A percentile compares a stretch with the other conserved stretches of the same genome.
Conservation (phyloP, 129 eudicot species). For the Centaurea solstitialis region DNA sequence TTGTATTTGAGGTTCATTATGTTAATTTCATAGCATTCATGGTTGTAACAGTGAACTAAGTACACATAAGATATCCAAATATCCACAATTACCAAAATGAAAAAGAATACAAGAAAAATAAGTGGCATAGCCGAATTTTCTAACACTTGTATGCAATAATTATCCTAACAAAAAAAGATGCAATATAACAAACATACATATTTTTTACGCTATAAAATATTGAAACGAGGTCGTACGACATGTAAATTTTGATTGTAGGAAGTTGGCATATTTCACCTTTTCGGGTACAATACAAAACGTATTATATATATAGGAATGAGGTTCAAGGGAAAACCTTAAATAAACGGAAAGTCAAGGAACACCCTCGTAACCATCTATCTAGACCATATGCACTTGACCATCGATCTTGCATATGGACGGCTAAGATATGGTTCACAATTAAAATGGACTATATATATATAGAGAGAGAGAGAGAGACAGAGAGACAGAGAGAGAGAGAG, state of each 20-base stretch:
- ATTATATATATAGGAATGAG: no score
- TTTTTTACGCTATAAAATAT: neutral
- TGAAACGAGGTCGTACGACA: neutral
- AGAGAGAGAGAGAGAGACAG: no score
- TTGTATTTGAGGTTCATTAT: neutral
- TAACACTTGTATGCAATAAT: neutral
- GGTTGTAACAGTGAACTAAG: neutral
- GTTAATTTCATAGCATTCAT: neutral
- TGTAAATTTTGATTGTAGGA: neutral
- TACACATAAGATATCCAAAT: neutral
- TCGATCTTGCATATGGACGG: no score
- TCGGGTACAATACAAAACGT: neutral
- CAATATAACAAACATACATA: neutral
- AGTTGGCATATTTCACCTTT: neutral
- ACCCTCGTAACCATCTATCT: no score
- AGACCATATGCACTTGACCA: no score
- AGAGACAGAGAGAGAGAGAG: no score
- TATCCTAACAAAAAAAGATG: neutral
- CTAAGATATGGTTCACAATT: no score
- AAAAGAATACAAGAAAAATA: no score
- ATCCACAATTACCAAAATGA: no score
- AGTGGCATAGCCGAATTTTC: neutral
- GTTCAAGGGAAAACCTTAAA: no score
- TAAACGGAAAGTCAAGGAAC: no score
- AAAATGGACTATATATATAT: no score